phyloP scores from a whole-genome alignment of 352 stramenopile genomes.

The Globisporangium sylvaticum region DNA sequence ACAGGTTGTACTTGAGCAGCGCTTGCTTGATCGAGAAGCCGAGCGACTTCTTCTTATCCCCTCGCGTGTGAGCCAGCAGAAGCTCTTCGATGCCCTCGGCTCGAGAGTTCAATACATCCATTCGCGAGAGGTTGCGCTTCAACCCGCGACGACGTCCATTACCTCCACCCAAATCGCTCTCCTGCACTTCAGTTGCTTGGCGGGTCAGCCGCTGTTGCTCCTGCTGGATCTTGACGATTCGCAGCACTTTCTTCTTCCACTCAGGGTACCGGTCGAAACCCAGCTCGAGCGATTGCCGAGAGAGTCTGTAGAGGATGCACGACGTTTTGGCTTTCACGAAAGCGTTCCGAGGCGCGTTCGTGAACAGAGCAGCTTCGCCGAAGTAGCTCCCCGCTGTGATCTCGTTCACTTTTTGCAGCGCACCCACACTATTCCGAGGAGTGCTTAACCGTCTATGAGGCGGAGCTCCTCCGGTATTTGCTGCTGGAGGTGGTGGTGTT shows the following conservation, averaged over 20 bases:
- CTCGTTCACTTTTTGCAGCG: conserved; percentile 48
- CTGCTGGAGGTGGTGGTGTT: neutral
- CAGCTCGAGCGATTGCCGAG: conserved; percentile 48
- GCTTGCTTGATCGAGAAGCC: conserved; percentile 9
- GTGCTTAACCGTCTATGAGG: neutral
- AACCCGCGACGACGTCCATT: conserved; percentile 18
- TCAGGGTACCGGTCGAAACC: conserved; percentile 57
- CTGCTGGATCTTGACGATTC: conserved; percentile 60
- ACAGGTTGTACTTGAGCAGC: conserved; percentile 1
- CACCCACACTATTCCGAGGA: neutral
- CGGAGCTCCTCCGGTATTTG: neutral
- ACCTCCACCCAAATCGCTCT: conserved; percentile 9
- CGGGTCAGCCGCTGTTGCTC: conserved; percentile 53
- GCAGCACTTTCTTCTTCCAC: conserved; percentile 62
- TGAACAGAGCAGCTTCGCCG: conserved; percentile 54
- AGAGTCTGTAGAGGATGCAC: conserved; percentile 56
- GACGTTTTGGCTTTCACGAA: conserved; percentile 59
- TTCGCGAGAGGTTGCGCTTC: conserved; percentile 27
- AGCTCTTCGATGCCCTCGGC: conserved; percentile 52
- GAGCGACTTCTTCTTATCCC: conserved; percentile 14
- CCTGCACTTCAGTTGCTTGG: conserved; percentile 35
- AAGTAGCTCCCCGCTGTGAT: conserved; percentile 61
- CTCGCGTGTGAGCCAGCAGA: conserved; percentile 30
- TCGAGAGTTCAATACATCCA: conserved; percentile 43
- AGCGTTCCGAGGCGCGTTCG: conserved; percentile 47